Conservation (phyloP, 371 early-diverging fungal species). For the Actinomortierella ambigua region DNA sequence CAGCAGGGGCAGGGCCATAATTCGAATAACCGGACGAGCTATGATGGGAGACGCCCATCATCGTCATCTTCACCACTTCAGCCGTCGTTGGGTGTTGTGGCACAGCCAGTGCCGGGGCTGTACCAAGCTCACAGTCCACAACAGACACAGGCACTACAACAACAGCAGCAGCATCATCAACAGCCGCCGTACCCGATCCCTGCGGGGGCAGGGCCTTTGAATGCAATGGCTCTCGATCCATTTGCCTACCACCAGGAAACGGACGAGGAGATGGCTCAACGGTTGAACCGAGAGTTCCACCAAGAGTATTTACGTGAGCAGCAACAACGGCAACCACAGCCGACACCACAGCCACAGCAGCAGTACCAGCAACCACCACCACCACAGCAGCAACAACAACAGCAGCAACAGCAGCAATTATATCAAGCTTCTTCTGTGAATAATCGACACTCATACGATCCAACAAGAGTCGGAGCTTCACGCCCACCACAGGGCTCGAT, state of each 20-base stretch:
- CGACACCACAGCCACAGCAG: slow-evolving; percentile 18
- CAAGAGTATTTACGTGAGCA: background rate
- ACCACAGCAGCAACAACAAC: slow-evolving; percentile 1
- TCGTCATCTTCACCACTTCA: too few relatives aligned
- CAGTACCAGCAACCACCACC: background rate
- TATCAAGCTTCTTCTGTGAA: too few relatives aligned
- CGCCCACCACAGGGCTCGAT: too few relatives aligned
- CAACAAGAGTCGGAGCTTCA: too few relatives aligned
- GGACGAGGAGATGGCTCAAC: slow-evolving; percentile 43
- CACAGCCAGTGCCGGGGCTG: too few relatives aligned
- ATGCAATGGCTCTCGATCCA: too few relatives aligned
- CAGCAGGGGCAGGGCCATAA: background rate
- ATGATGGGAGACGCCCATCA: too few relatives aligned
- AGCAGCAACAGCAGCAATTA: slow-evolving; percentile 15
- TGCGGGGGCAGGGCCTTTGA: slow-evolving; percentile 3
- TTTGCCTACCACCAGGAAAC: slow-evolving; percentile 12
- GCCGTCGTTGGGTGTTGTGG: too few relatives aligned
- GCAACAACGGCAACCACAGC: background rate
- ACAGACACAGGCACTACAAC: background rate
- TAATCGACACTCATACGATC: too few relatives aligned
- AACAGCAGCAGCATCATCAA: background rate
- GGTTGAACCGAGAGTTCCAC: slow-evolving; percentile 37
- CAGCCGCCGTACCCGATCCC: slow-evolving; percentile 1
- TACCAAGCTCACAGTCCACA: too few relatives aligned
- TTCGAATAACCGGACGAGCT: too few relatives aligned